phyloP scores from a whole-genome alignment of 805 yeast genomes.

The Candida coquimbonensis region DNA sequence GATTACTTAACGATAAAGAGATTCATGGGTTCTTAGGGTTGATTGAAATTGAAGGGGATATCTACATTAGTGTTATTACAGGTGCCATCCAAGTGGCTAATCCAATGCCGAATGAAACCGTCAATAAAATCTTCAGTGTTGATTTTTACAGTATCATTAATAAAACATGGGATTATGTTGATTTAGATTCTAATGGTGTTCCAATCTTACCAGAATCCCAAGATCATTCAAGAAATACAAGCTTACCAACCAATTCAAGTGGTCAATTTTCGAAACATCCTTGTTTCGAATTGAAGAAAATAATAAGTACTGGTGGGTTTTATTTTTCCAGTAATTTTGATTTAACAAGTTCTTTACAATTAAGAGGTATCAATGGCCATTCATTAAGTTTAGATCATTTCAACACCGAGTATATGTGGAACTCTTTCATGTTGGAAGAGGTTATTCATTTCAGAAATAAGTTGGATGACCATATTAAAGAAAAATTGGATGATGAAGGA shows the following conservation, averaged over 20 bases:
- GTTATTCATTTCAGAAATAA: constrained; percentile 68
- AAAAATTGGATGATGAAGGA: constrained; percentile 62
- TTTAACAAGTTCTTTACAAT: constrained; percentile 78
- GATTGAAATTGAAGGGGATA: constrained; percentile 58
- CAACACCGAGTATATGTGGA: constrained; percentile 95
- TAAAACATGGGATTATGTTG: constrained; percentile 74
- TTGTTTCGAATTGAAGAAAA: constrained; percentile 69
- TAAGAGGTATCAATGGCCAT: constrained; percentile 50
- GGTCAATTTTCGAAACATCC: constrained; percentile 41
- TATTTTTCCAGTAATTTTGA: constrained; percentile 91
- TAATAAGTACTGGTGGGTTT: constrained; percentile 82
- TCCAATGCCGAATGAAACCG: constrained; percentile 74
- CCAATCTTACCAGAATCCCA: constrained; percentile 40
- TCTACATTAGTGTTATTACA: constrained; percentile 74
- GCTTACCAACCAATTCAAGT: constrained; percentile 5
- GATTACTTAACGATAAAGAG: constrained; percentile 36
- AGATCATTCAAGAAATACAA: constrained; percentile 14
- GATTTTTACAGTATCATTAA: constrained; percentile 76
- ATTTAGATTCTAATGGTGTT: constrained; percentile 60
- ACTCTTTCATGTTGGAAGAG: constrained; percentile 81
- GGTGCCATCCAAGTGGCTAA: constrained; percentile 71
- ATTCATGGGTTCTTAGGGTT: constrained; percentile 75
- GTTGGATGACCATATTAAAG: constrained; percentile 52
- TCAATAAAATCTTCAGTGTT: constrained; percentile 74
- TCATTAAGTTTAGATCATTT: constrained; percentile 50